phyloP scores from a whole-genome alignment of 2,329 filamentous ascomycete species.

The Colletotrichum phormii region DNA sequence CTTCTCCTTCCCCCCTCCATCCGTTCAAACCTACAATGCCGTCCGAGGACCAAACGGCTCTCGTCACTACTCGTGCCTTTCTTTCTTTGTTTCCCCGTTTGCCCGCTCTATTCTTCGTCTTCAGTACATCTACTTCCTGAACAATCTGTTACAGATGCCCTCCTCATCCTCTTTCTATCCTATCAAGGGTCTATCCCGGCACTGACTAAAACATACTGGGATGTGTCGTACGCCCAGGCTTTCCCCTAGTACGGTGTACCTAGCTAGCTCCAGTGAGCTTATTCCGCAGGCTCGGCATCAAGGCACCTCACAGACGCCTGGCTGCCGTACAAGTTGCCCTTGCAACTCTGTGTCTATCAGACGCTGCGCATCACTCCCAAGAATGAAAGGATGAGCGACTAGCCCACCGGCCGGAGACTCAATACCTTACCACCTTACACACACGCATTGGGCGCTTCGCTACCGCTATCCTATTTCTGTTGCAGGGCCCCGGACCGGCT shows the following conservation, averaged over 20 bases:
- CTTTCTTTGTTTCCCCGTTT: background rate
- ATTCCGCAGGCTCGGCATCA: background rate
- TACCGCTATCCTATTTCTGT: background rate
- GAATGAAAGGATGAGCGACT: background rate
- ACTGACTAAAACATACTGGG: background rate
- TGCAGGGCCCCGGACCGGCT: background rate
- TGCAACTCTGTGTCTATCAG: background rate
- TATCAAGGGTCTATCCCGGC: background rate
- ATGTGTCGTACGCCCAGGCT: background rate
- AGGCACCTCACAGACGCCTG: background rate
- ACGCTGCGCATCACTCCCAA: constrained; percentile 1
- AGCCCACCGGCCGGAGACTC: background rate
- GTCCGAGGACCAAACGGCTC: background rate
- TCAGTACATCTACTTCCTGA: background rate
- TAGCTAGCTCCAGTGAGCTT: background rate
- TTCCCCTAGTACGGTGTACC: background rate
- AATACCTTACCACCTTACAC: background rate
- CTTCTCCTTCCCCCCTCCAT: no score
- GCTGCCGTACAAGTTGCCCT: background rate
- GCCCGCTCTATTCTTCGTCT: background rate
- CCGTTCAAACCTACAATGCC: background rate
- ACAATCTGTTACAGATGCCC: background rate
- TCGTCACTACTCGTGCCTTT: background rate
- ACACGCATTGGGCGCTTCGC: background rate
- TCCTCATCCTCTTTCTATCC: background rate